Evolutionary conservation across 1,284 basidiomycete species (phyloP).

Genomic region (Pascua sp.): DNA sequence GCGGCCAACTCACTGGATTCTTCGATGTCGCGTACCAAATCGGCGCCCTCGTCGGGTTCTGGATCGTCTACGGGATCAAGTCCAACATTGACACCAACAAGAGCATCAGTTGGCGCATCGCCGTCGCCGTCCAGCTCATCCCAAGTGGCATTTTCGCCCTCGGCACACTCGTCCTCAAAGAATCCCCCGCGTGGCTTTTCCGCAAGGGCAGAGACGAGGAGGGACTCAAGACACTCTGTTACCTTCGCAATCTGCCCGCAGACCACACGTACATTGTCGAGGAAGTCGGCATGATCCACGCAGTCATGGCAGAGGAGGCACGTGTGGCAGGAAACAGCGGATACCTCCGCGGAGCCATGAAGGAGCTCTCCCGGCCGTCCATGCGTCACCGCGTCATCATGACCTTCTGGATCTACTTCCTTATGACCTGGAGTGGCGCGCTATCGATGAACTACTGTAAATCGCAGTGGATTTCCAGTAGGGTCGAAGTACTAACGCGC

Average conservation of each 20-base stretch:
- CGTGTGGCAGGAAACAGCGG: constrained; percentile 11
- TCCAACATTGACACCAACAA: constrained; percentile 44
- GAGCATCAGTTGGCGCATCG: constrained; percentile 54
- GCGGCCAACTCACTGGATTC: constrained; percentile 51
- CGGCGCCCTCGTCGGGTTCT: constrained; percentile 50
- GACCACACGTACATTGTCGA: constrained; percentile 48
- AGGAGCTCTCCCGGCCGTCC: background rate
- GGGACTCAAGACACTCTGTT: constrained; percentile 50
- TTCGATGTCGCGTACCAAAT: constrained; percentile 51
- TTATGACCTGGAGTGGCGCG: constrained; percentile 7
- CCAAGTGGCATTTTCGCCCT: constrained; percentile 53
- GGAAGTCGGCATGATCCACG: constrained; percentile 36
- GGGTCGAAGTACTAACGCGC: constrained; percentile 24
- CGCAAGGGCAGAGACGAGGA: constrained; percentile 49
- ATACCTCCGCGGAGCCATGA: constrained; percentile 1
- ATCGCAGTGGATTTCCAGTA: constrained; percentile 38
- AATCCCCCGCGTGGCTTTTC: constrained; percentile 57
- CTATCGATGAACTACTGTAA: constrained; percentile 10
- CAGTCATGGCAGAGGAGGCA: constrained; percentile 33
- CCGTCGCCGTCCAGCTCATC: constrained; percentile 57
- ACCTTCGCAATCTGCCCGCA: constrained; percentile 49
- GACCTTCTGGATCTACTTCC: constrained; percentile 5
- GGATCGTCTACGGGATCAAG: constrained; percentile 52
- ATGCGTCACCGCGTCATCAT: constrained; percentile 11
- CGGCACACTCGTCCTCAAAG: constrained; percentile 52